Percentiles rank a stretch among this genome's conserved stretches.
Conservation (phyloP, 768 basidiomycete species). For the Tephrocybe sp. region DNA sequence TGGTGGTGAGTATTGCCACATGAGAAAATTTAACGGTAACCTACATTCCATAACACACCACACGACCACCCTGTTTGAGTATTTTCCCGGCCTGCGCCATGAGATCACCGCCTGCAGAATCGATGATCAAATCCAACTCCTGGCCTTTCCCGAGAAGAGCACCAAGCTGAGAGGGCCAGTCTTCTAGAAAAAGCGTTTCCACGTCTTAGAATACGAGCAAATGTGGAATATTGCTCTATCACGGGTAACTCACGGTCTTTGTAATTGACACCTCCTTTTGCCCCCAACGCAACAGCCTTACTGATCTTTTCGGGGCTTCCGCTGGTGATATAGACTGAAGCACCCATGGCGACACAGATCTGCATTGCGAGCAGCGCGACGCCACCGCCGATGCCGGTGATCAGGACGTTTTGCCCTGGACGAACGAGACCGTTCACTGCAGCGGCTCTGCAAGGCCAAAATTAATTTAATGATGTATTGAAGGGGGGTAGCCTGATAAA, state of each 20-base stretch:
- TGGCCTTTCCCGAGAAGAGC: constrained; percentile 35
- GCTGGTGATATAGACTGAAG: constrained; percentile 82
- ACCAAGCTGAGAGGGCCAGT: constrained; percentile 51
- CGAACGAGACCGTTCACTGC: constrained; percentile 63
- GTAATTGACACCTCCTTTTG: constrained; percentile 76
- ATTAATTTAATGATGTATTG: background rate
- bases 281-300: constrained; percentile 65
- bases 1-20: too few relatives aligned
- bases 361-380: constrained; percentile 79
- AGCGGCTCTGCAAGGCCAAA: constrained; percentile 44
- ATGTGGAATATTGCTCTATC: background rate
- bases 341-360: constrained; percentile 70
- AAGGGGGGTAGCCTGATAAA: background rate
- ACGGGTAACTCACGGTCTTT: constrained; percentile 50
- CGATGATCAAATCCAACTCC: constrained; percentile 59
- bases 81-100: constrained; percentile 44
- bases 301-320: constrained; percentile 65
- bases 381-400: constrained; percentile 83
- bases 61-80: constrained; percentile 54
- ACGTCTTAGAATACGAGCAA: background rate
- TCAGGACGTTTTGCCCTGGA: constrained; percentile 67
- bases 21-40: constrained; percentile 11
- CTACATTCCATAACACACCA: constrained; percentile 69
- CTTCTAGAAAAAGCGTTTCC: constrained; percentile 25
- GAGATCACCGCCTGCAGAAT: constrained; percentile 70